Percentiles rank a stretch among this genome's conserved stretches.
These are phyloP conservation scores for Angomonas deanei DNA, from an alignment of 208 protist species.

Conservation along the genomic window DNA sequence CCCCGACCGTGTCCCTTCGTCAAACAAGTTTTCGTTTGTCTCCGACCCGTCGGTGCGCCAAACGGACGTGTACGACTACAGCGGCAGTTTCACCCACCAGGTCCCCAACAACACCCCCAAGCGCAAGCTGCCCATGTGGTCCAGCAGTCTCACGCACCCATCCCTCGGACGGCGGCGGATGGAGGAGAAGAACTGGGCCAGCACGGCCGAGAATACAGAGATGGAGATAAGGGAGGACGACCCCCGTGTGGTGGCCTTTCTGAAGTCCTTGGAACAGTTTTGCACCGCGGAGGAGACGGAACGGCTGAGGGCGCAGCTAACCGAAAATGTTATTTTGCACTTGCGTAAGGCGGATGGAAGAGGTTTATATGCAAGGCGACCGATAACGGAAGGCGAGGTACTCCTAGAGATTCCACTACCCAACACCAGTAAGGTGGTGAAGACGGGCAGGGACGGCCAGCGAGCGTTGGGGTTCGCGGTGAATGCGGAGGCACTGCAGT, in stretches of 20 bases:
- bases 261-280: constrained; percentile 15
- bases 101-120: constrained; percentile 69
- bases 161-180: constrained; percentile 42
- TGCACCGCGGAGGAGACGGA: not conserved
- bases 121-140: constrained; percentile 57
- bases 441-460: not conserved
- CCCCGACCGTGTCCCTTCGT: not conserved
- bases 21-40: not conserved
- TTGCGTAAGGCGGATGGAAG: constrained; percentile 28
- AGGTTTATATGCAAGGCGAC: constrained; percentile 48
- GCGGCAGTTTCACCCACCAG: constrained; percentile 9
- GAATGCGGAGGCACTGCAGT: constrained; percentile 39
- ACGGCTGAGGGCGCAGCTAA: constrained; percentile 12
- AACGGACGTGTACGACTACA: constrained; percentile 8
- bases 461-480: constrained; percentile 7
- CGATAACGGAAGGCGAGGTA: constrained; percentile 33
- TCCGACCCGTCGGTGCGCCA: not conserved
- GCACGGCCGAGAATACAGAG: constrained; percentile 13
- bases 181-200: constrained; percentile 51
- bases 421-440: not conserved
- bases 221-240: constrained; percentile 17
- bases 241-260: constrained; percentile 15
- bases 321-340: constrained; percentile 31
- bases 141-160: constrained; percentile 64
- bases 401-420: constrained; percentile 46